These are phyloP conservation scores for Leptographium galeiforme DNA, from an alignment of 2,329 filamentous ascomycete species.

Conservation along the genomic window DNA sequence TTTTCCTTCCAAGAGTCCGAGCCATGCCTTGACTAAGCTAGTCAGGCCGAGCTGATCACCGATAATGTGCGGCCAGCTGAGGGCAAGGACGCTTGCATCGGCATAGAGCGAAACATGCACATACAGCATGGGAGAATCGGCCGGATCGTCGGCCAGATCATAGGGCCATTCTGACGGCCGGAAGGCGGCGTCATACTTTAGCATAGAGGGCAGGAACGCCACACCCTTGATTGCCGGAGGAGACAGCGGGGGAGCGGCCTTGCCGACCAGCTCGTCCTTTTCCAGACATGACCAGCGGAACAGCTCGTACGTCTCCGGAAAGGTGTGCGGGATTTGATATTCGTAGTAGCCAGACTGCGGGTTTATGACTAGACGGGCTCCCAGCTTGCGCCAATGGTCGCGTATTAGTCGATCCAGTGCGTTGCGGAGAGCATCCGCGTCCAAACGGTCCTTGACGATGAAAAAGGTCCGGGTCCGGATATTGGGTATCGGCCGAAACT, in stretches of 20 bases:
- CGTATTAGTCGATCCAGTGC: slow-evolving; percentile 4
- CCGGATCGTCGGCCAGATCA: not conserved
- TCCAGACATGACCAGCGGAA: slow-evolving; percentile 1
- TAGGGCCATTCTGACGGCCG: slow-evolving; percentile 2
- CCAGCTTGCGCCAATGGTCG: slow-evolving; percentile 6
- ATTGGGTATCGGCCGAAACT: not conserved
- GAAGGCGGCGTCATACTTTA: not conserved
- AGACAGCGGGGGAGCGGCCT: not conserved
- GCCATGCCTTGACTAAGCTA: slow-evolving; percentile 1
- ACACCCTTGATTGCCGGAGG: not conserved
- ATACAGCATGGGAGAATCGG: slow-evolving; percentile 1
- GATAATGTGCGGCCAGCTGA: slow-evolving; percentile 2
- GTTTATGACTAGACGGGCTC: not conserved
- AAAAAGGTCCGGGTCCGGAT: slow-evolving; percentile 4
- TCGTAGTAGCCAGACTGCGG: not conserved
- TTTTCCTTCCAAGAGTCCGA: not conserved
- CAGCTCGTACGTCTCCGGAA: not conserved
- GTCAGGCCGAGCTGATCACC: slow-evolving; percentile 4
- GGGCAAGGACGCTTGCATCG: slow-evolving; percentile 1
- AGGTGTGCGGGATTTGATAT: slow-evolving; percentile 2
- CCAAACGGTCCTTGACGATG: not conserved
- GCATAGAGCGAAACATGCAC: not conserved
- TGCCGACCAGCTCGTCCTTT: not conserved
- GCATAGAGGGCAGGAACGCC: not conserved
- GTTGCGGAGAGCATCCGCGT: not conserved